These are phyloP conservation scores for Ochromonas danica DNA, from an alignment of 108 stramenopile species.

Conservation along the genomic window DNA sequence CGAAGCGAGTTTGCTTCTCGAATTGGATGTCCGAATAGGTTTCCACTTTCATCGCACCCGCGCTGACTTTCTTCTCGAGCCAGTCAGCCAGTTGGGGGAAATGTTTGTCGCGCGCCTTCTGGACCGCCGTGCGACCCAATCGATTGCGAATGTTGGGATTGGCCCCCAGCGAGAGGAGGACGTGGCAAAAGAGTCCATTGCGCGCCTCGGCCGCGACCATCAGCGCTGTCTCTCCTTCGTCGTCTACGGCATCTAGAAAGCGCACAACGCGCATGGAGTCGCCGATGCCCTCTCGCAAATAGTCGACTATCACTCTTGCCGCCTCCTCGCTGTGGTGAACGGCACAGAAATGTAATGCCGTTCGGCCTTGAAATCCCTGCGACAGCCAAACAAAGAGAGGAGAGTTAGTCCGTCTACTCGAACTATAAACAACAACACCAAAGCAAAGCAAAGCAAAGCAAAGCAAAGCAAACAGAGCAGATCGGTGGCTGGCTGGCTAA, in stretches of 20 bases:
- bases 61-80: slow-evolving; percentile 35
- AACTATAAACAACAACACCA: neutral
- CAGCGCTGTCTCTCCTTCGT: slow-evolving; percentile 19
- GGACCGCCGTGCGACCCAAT: neutral
- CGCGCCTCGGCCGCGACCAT: slow-evolving; percentile 13
- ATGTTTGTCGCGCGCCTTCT: neutral
- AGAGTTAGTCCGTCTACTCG: neutral
- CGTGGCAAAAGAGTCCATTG: slow-evolving; percentile 16
- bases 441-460: too few relatives aligned
- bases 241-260: slow-evolving; percentile 7
- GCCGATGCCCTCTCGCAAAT: slow-evolving; percentile 7
- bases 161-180: neutral
- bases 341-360: slow-evolving; percentile 28
- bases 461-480: too few relatives aligned
- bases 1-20: slow-evolving; percentile 24
- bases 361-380: slow-evolving; percentile 6
- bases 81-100: neutral
- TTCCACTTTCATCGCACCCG: slow-evolving; percentile 4
- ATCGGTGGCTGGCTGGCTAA: too few relatives aligned
- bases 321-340: slow-evolving; percentile 19
- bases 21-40: slow-evolving; percentile 29
- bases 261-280: slow-evolving; percentile 9
- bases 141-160: slow-evolving; percentile 24
- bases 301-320: neutral
- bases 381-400: neutral